Evolutionary conservation across 2,329 filamentous ascomycete genomes (phyloP).

Genomic region (Lecanosticta acicola): DNA sequence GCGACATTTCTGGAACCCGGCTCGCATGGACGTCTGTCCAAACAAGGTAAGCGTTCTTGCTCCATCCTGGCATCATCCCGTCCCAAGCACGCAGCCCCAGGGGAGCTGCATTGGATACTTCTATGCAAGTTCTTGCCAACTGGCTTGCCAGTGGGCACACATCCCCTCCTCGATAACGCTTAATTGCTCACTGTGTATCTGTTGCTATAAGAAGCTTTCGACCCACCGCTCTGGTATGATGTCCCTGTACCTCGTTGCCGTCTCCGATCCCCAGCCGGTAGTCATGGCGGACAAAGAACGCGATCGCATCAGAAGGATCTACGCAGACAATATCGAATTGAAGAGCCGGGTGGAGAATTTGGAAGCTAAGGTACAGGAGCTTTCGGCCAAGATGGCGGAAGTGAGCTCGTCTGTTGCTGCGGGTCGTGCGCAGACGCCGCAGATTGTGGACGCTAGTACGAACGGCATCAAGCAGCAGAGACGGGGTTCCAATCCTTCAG

Average conservation of each 20-base stretch:
- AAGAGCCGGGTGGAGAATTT: conserved; percentile 1
- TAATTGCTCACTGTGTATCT: no score
- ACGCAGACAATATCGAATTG: neutral
- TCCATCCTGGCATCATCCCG: neutral
- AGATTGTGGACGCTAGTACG: neutral
- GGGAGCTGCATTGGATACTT: neutral
- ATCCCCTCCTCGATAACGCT: no score
- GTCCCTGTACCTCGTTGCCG: neutral
- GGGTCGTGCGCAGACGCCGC: neutral
- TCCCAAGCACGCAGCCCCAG: neutral
- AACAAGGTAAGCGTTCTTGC: neutral
- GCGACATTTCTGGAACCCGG: neutral
- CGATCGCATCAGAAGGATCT: neutral
- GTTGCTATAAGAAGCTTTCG: neutral
- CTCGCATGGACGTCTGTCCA: neutral
- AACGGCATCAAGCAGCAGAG: neutral
- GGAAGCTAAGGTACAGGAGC: neutral
- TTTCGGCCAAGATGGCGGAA: neutral
- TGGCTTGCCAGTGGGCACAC: neutral
- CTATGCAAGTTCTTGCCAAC: neutral
- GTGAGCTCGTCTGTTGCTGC: neutral
- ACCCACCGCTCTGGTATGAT: neutral
- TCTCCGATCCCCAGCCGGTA: neutral
- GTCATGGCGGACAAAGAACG: neutral
- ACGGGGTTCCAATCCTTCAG: neutral